Conservation (phyloP, 176 grass and related monocot genomes). For the Zizania latifolia region DNA sequence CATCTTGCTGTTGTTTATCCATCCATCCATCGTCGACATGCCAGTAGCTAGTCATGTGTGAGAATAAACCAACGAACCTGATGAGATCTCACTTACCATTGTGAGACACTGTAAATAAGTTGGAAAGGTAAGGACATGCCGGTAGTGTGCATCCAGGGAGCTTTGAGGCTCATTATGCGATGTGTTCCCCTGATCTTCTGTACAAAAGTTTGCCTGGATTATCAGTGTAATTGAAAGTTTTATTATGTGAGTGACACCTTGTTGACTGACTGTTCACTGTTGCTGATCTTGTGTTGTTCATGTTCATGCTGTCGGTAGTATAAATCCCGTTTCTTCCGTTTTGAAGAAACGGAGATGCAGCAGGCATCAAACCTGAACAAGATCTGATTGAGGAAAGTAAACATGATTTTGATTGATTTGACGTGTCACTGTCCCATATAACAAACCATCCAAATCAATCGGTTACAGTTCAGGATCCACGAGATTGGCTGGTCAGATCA, state of each 20-base stretch:
- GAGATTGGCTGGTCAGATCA: not conserved
- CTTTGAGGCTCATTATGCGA: slow-evolving; percentile 51
- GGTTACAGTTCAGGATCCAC: not conserved
- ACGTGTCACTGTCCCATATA: not conserved
- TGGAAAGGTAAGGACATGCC: no score
- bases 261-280: not conserved
- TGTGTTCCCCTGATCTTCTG: slow-evolving; percentile 33
- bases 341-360: not conserved
- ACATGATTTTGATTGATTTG: slow-evolving; percentile 3
- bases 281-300: not conserved
- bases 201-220: no score
- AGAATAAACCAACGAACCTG: slow-evolving; percentile 47
- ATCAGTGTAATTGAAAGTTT: slow-evolving; percentile 1
- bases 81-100: slow-evolving; percentile 31
- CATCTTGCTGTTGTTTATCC: slow-evolving; percentile 20
- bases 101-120: slow-evolving; percentile 58
- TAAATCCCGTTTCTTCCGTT: not conserved
- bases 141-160: slow-evolving; percentile 51
- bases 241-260: not conserved
- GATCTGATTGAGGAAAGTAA: not conserved
- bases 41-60: slow-evolving; percentile 12
- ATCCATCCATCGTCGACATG: slow-evolving; percentile 35
- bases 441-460: not conserved
- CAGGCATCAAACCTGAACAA: not conserved
- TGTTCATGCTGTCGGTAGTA: not conserved